These are phyloP conservation scores for Tetradesmus lagerheimii DNA, from an alignment of 139 green algal species.

Conservation along the genomic window DNA sequence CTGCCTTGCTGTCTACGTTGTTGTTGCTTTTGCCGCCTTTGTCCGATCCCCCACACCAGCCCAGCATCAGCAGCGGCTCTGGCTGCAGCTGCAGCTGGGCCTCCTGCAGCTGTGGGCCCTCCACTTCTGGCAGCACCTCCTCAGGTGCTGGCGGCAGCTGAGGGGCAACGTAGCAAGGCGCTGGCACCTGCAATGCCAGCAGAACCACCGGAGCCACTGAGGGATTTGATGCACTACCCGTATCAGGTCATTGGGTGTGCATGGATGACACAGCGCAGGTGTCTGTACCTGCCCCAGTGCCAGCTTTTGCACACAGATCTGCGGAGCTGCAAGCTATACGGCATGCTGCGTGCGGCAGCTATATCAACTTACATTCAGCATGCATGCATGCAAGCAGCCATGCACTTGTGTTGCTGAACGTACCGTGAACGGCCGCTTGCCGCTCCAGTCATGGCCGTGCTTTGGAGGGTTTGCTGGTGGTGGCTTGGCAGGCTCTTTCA, in stretches of 20 bases:
- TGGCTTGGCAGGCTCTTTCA: slow-evolving; percentile 45
- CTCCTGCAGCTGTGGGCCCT: slow-evolving; percentile 7
- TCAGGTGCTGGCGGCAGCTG: slow-evolving; percentile 11
- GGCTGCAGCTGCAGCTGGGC: slow-evolving; percentile 30
- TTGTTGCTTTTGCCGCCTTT: neutral
- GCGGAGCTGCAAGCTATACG: neutral
- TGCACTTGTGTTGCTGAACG: neutral
- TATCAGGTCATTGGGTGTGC: too few species aligned
- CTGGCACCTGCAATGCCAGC: slow-evolving; percentile 15
- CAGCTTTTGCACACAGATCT: neutral
- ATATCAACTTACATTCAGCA: neutral
- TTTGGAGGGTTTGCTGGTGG: slow-evolving; percentile 51
- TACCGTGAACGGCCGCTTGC: slow-evolving; percentile 61
- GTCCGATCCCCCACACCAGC: neutral
- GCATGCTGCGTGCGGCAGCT: neutral
- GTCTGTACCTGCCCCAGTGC: too few species aligned
- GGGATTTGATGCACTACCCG: too few species aligned
- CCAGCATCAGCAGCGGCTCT: slow-evolving; percentile 1
- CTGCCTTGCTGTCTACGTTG: neutral
- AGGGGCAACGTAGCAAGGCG: neutral
- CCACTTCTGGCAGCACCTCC: neutral
- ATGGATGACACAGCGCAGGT: too few species aligned
- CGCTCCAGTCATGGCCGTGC: slow-evolving; percentile 73
- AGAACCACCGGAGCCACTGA: neutral
- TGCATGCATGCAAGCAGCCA: neutral